Evolutionary conservation across 2,329 filamentous ascomycete species (phyloP).

Genomic region (Chaetomium strumarium): DNA sequence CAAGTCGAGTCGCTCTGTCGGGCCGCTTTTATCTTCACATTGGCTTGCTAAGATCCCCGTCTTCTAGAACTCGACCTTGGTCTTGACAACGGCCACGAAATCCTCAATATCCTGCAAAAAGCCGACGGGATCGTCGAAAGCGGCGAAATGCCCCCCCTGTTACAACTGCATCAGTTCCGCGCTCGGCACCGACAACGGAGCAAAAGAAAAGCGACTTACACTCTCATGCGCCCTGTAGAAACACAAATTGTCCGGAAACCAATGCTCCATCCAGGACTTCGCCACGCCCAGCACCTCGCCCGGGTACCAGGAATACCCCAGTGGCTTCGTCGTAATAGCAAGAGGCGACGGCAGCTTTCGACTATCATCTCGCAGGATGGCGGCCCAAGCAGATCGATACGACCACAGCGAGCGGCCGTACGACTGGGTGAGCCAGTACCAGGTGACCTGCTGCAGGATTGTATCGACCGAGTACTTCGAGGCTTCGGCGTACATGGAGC

Average conservation of each 20-base stretch:
- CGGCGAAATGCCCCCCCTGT: slow-evolving; percentile 52
- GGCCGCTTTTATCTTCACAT: no score
- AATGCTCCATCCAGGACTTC: slow-evolving; percentile 27
- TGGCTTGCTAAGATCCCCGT: no score
- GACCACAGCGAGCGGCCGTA: slow-evolving; percentile 8
- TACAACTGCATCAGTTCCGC: no score
- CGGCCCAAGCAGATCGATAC: slow-evolving; percentile 2
- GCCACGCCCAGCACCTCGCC: slow-evolving; percentile 37
- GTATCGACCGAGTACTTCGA: background rate
- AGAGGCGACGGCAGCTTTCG: slow-evolving; percentile 7
- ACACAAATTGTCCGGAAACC: slow-evolving; percentile 16
- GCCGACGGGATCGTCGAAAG: slow-evolving; percentile 37
- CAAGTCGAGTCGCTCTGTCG: no score
- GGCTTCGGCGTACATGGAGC: slow-evolving; percentile 2
- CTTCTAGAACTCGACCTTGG: slow-evolving; percentile 7
- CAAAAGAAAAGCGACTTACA: slow-evolving; percentile 1
- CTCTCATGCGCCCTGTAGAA: slow-evolving; percentile 9
- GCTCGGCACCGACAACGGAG: no score
- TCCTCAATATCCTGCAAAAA: slow-evolving; percentile 40
- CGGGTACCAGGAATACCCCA: slow-evolving; percentile 42
- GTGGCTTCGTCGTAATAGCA: slow-evolving; percentile 31
- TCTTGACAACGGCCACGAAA: slow-evolving; percentile 24
- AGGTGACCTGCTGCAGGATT: slow-evolving; percentile 8
- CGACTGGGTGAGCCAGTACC: slow-evolving; percentile 7
- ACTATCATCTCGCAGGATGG: background rate